Evolutionary conservation across 129 eudicot genomes (phyloP), one percentile per base, ranked within the genome.

Genomic region (Helianthus tuberosus): DNA sequence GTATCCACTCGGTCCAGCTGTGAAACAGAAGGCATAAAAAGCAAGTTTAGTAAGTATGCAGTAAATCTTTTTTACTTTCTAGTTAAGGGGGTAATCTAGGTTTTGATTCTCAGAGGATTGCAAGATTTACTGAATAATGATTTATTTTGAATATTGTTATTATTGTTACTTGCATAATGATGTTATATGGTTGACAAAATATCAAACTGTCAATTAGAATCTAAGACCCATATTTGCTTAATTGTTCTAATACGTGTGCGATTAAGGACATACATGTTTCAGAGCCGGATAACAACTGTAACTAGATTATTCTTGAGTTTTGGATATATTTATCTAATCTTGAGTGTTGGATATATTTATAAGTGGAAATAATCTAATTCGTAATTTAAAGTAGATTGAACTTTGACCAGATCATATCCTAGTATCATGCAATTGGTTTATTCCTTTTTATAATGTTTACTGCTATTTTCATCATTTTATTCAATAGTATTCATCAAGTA

Each of bases 1-100:
- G 27, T 29, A 29, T 77, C 86, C 15, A 64, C 77, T 70, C 52
- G 80, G 39, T 82, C 86, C 68, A 82, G 20, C 72, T 74, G 76
- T 72, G 68, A 36, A 53, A 52, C 50, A 70, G 38, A 69, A 16
- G 1, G 61, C 47, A 51, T 32, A 8, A 5, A 32, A 29, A 69
- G 32, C 15, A 69, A 3, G 41, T 29, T 69, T 38, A 69, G 14
- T 50, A 69, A 69, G 14, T 50, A 69, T 16, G 61, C n/a, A n/a
- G 13, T n/a, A 69, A 32, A 11, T 11, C 43, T 41, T 60, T 60
- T 58, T 29, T 60, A 27, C 41, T 60, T 60, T 60, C 9, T 29
- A 57, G 63, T 20, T 20, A 14, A 9, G 36, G 63, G 63, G 25
- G 36, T 8, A 2, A 57, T 57, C 36, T 9, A 57, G 36, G 4